These are phyloP conservation scores for Mycena belliarum DNA, from an alignment of 768 basidiomycete species.

Conservation along the genomic window DNA sequence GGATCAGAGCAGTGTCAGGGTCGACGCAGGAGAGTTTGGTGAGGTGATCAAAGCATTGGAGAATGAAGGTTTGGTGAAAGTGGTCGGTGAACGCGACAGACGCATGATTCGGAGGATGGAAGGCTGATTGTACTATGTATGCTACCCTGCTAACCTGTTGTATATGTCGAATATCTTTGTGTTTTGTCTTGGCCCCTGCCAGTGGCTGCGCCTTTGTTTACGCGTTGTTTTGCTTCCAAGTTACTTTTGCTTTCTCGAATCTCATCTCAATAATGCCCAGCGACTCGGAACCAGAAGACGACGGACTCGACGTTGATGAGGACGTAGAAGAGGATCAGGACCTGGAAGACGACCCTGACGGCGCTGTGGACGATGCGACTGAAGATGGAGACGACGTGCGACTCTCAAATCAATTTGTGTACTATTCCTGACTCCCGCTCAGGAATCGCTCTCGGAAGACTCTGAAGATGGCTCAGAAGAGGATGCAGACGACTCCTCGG, in stretches of 20 bases:
- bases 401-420: not conserved
- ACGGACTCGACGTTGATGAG: constrained; percentile 58
- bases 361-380: constrained; percentile 55
- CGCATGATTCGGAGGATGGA: constrained; percentile 77
- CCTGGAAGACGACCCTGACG: constrained; percentile 42
- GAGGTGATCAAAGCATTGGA: constrained; percentile 78
- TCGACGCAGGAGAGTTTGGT: constrained; percentile 79
- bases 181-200: not conserved
- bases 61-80: constrained; percentile 84
- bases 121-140: constrained; percentile 21
- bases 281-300: constrained; percentile 66
- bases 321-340: constrained; percentile 61
- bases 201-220: not conserved
- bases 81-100: constrained; percentile 84
- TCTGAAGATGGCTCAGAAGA: constrained; percentile 52
- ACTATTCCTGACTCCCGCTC: constrained; percentile 3
- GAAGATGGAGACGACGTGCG: constrained; percentile 69
- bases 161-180: constrained; percentile 4
- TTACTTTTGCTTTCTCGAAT: not conserved
- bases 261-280: constrained; percentile 47
- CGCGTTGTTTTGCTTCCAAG: not conserved
- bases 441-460: constrained; percentile 65
- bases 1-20: constrained; percentile 80
- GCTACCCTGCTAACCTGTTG: not conserved
- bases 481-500: constrained; percentile 53